Base-by-base conservation (phyloP, 139 green algal genomes). In the Tetradesmus obliquus region DNA sequence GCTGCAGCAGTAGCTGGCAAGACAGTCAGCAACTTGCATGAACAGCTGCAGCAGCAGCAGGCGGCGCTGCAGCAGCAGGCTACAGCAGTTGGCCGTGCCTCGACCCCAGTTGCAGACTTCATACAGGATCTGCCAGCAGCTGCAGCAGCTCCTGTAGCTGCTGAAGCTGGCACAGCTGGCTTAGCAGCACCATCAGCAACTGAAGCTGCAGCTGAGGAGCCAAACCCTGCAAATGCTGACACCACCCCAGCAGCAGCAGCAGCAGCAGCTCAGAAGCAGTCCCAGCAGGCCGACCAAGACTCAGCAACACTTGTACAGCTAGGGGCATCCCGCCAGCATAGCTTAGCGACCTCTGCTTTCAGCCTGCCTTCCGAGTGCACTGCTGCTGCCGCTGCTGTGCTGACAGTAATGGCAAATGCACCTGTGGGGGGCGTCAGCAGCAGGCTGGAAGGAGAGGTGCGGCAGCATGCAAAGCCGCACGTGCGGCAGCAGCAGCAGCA, bases 11-110 rank as follows among this genome's bases (percentile, higher is more conserved):
- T 53, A 66, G 80, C 80, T 62, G 24, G n/a, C 74, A 3, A 85
- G 45, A 17, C 9, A 62, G 80, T 85, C 51, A 71, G 55, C 54
- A 74, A 87, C 80, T 19, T 69, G 19, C 82, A 87, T 54, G 13
- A 87, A 55, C 55, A 87, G 0, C 54, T 69, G 82, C 82, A 87
- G 82, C 82, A 87, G 54, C 54, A 87, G 82, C 82, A 87, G 82
- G 66, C 82, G 51, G 19, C 54, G 8, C 5, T 58, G 13, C 32
- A 66, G 13, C 32, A 66, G 66, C 66, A 76, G n/a, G 66, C 66
- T n/a, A 76, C 66, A 19, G 60, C 60, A 2, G 60, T 13, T 76
- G 66, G 66, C 12, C 17, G 66, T 19, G 66, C 17, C 2, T 10
- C 66, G 5, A 24, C 66, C 7, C 80, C 80, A 32, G 5, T 5